These are phyloP conservation scores for Suillus lakei DNA, from an alignment of 768 basidiomycete species.

Conservation along the genomic window DNA sequence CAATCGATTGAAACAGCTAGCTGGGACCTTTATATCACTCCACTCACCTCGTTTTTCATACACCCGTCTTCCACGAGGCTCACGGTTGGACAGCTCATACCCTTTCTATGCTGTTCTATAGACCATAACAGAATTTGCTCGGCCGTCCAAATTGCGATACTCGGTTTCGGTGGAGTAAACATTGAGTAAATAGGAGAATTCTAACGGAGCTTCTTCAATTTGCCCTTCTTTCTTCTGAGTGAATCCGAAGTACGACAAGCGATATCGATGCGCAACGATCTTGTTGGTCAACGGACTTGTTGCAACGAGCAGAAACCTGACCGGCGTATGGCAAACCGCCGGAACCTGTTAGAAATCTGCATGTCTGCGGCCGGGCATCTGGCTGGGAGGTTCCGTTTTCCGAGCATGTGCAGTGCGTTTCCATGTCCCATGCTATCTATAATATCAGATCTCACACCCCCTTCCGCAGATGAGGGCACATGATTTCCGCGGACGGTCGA, in stretches of 20 bases:
- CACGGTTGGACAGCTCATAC: not conserved
- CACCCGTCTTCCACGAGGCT: slow-evolving; percentile 8
- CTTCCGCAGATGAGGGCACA: slow-evolving; percentile 24
- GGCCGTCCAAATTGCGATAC: slow-evolving; percentile 2
- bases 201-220: not conserved
- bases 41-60: slow-evolving; percentile 6
- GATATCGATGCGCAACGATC: not conserved
- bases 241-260: not conserved
- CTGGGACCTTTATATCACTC: slow-evolving; percentile 4
- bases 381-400: not conserved
- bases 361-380: not conserved
- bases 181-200: slow-evolving; percentile 1
- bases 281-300: not conserved
- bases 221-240: slow-evolving; percentile 5
- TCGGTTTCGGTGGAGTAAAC: not conserved
- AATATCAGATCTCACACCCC: slow-evolving; percentile 27
- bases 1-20: not conserved
- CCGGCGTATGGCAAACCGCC: not conserved
- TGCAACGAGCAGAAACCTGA: not conserved
- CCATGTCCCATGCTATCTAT: slow-evolving; percentile 17
- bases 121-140: not conserved
- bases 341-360: not conserved
- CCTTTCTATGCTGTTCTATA: not conserved
- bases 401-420: slow-evolving; percentile 9
- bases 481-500: slow-evolving; percentile 38